A percentile compares a stretch with the other conserved stretches of the same genome.
Conservation (phyloP, 192 early-diverging fungal genomes). For the Powellomyces hirtus region DNA sequence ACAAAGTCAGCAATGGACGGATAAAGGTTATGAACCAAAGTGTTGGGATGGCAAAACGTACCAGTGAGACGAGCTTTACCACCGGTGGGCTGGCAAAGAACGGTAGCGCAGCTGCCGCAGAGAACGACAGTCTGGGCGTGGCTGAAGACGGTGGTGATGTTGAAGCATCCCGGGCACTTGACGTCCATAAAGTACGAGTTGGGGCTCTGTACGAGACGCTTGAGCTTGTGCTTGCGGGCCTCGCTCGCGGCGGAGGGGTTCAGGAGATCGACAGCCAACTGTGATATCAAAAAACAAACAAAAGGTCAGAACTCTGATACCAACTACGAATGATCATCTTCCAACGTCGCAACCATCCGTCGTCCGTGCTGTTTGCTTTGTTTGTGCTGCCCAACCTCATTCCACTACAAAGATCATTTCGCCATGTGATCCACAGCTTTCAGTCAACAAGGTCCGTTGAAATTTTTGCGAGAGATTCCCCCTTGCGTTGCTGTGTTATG, state of each 20-base stretch:
- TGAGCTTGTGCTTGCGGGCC: conserved; percentile 87
- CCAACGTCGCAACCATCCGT: neutral
- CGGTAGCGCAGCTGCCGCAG: conserved; percentile 92
- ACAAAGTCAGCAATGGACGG: neutral
- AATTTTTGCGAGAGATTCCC: too few species aligned
- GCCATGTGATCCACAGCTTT: neutral
- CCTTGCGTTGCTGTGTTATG: too few species aligned
- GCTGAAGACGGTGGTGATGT: conserved; percentile 98
- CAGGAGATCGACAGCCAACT: conserved; percentile 91
- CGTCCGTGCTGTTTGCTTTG: neutral
- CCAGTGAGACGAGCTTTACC: conserved; percentile 96
- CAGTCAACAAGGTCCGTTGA: too few species aligned
- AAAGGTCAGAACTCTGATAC: neutral
- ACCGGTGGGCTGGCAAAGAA: conserved; percentile 99
- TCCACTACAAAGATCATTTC: neutral
- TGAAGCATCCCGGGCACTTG: conserved; percentile 75
- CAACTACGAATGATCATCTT: too few species aligned
- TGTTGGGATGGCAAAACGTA: conserved; percentile 30
- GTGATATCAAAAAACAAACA: neutral
- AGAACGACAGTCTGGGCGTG: conserved; percentile 99
- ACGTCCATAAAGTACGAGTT: conserved; percentile 99
- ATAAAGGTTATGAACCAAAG: neutral
- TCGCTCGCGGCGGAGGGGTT: conserved; percentile 81
- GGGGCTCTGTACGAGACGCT: conserved; percentile 93
- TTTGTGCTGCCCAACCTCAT: neutral